These are phyloP conservation scores for Ceratocystiopsis sp. DNA, from an alignment of 2,329 filamentous ascomycete species.

Conservation along the genomic window DNA sequence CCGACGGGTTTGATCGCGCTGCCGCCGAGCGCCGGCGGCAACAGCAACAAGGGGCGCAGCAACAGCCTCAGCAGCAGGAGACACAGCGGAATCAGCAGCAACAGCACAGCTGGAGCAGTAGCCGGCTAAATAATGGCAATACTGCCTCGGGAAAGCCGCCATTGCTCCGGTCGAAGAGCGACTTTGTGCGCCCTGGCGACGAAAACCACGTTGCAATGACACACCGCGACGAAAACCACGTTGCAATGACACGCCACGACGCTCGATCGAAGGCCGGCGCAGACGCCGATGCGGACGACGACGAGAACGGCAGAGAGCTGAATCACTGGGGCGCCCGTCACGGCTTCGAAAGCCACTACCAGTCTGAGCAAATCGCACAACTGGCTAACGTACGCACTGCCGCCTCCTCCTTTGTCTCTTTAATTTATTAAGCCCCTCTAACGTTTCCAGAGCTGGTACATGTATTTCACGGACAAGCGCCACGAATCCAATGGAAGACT, in stretches of 20 bases:
- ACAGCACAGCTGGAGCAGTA: constrained; percentile 14
- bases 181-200: constrained; percentile 25
- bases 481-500: constrained; percentile 89
- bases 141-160: constrained; percentile 24
- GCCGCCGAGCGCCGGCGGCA: constrained; percentile 4
- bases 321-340: constrained; percentile 47
- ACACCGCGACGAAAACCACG: too few relatives aligned
- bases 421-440: background rate
- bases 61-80: constrained; percentile 15
- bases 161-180: constrained; percentile 40
- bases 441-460: constrained; percentile 73
- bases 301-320: constrained; percentile 14
- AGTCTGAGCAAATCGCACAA: constrained; percentile 73
- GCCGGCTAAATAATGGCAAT: constrained; percentile 9
- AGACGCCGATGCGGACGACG: too few relatives aligned
- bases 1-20: constrained; percentile 13
- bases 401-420: background rate
- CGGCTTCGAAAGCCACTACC: constrained; percentile 85
- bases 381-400: constrained; percentile 53
- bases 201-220: constrained; percentile 5
- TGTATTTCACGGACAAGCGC: constrained; percentile 98
- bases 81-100: constrained; percentile 14
- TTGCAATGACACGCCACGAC: too few relatives aligned
- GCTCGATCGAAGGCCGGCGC: too few relatives aligned
- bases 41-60: background rate